phyloP scores from a whole-genome alignment of 129 eudicot species.

The Gnaphalium uliginosum region DNA sequence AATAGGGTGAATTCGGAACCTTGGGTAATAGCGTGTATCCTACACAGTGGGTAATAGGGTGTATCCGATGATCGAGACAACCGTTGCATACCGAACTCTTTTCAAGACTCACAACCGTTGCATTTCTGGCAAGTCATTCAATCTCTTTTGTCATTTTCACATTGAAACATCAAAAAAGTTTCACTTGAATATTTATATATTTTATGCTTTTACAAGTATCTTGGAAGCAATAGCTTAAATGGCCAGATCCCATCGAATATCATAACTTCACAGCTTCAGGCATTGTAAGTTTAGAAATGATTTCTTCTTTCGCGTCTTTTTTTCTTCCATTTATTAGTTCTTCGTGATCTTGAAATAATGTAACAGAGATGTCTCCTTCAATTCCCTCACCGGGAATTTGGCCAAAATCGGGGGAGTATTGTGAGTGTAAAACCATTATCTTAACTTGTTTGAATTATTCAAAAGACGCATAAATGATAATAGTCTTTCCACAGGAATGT shows the following conservation, averaged over 20 bases:
- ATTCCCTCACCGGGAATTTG: constrained; percentile 60
- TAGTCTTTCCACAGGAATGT: constrained; percentile 45
- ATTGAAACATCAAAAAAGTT: constrained; percentile 5
- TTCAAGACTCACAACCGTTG: constrained; percentile 48
- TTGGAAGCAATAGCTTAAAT: constrained; percentile 60
- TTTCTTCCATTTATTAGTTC: not conserved
- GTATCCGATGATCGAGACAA: too few species aligned
- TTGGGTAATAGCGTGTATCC: too few species aligned
- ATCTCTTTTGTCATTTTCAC: not conserved
- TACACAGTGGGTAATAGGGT: too few species aligned
- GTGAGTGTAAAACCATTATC: constrained; percentile 36
- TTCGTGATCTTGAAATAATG: constrained; percentile 7
- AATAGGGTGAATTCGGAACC: too few species aligned
- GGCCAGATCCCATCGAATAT: constrained; percentile 59
- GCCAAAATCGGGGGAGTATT: constrained; percentile 39
- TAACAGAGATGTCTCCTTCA: constrained; percentile 68
- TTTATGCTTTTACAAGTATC: constrained; percentile 50
- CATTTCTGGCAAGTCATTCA: constrained; percentile 53
- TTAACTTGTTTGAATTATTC: not conserved
- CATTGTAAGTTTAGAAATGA: constrained; percentile 44
- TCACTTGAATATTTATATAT: not conserved
- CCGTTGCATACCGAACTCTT: constrained; percentile 52
- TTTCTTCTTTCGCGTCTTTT: not conserved
- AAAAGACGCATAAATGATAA: not conserved
- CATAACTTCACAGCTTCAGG: constrained; percentile 49